These are phyloP conservation scores for Asclepias syriaca DNA, from an alignment of 257 asterid species.

Conservation along the genomic window DNA sequence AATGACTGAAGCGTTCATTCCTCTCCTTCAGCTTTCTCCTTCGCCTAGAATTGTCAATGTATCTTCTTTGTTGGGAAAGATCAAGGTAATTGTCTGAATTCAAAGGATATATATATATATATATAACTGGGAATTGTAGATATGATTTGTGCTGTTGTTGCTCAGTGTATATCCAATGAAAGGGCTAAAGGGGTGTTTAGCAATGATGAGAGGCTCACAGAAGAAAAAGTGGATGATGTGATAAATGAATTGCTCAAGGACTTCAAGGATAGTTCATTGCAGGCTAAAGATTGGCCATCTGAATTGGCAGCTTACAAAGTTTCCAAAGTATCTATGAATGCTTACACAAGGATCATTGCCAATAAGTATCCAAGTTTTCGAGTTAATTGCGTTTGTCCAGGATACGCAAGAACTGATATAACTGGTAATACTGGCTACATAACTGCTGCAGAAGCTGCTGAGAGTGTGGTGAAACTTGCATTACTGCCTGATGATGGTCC, in stretches of 20 bases:
- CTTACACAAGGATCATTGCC: conserved; percentile 37
- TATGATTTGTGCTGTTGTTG: not conserved
- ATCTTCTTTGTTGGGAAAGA: conserved; percentile 35
- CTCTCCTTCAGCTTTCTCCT: conserved; percentile 33
- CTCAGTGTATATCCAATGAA: conserved; percentile 33
- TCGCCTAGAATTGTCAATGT: conserved; percentile 51
- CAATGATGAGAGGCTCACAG: conserved; percentile 30
- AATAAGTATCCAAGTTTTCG: conserved; percentile 23
- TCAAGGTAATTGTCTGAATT: conserved; percentile 24
- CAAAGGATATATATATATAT: not conserved
- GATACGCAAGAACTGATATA: conserved; percentile 41
- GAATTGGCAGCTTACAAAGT: conserved; percentile 37
- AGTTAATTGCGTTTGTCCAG: conserved; percentile 50
- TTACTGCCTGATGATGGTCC: conserved; percentile 35
- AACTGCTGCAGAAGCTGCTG: conserved; percentile 39
- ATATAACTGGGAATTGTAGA: no score
- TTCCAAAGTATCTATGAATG: conserved; percentile 54
- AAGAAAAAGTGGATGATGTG: conserved; percentile 36
- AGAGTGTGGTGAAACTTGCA: conserved; percentile 35
- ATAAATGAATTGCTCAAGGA: conserved; percentile 29
- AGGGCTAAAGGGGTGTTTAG: conserved; percentile 38
- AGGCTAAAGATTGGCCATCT: conserved; percentile 42
- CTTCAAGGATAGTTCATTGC: conserved; percentile 25
- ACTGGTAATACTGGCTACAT: conserved; percentile 25
- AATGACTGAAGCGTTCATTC: conserved; percentile 33